Conservation (phyloP, 2,329 filamentous ascomycete species). For the Botrytis medusae region DNA sequence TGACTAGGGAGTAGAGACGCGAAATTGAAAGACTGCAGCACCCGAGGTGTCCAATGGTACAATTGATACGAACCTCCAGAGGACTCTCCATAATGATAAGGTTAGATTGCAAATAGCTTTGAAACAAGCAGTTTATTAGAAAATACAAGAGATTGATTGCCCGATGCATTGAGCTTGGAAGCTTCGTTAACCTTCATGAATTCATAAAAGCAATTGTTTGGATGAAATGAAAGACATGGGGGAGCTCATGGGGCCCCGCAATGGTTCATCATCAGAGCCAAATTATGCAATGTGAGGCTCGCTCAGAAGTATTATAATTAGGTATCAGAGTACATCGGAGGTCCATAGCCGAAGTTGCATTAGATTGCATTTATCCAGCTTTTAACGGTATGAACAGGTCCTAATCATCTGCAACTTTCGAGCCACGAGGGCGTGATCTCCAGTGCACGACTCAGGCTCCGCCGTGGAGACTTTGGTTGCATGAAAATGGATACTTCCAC, state of each 20-base stretch:
- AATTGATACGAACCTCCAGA: not conserved
- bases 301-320: not conserved
- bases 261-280: not conserved
- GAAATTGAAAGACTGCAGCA: not conserved
- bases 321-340: not conserved
- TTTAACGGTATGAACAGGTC: not conserved
- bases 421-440: constrained; percentile 10
- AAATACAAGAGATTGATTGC: not conserved
- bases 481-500: constrained; percentile 13
- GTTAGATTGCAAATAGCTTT: not conserved
- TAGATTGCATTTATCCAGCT: constrained; percentile 7
- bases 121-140: not conserved
- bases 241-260: constrained; percentile 13
- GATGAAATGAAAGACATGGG: constrained; percentile 9
- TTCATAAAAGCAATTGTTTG: not conserved
- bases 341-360: constrained; percentile 2
- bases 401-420: not conserved
- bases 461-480: constrained; percentile 4
- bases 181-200: not conserved
- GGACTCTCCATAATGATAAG: not conserved
- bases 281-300: not conserved
- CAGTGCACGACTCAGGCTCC: constrained; percentile 7
- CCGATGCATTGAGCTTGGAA: not conserved
- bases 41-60: not conserved
- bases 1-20: not conserved